Evolutionary conservation across 805 yeast species (phyloP).

Genomic region (Starmera caribaea): DNA sequence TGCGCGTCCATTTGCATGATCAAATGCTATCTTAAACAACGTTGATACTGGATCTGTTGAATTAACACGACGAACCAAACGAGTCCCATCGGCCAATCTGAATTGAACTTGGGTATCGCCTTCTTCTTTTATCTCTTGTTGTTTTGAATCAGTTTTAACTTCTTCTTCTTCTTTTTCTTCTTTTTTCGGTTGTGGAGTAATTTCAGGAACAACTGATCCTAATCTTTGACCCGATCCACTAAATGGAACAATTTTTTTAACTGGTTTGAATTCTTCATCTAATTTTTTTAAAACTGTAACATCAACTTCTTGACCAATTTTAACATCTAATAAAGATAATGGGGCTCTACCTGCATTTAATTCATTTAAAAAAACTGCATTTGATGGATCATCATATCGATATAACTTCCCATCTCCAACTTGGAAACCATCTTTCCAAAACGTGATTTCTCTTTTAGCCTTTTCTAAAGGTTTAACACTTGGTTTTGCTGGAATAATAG

Average conservation of each 20-base stretch:
- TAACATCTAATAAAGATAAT: constrained; percentile 66
- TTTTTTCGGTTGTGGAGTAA: constrained; percentile 11
- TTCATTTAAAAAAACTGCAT: constrained; percentile 66
- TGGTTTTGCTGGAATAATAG: constrained; percentile 27
- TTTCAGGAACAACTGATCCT: constrained; percentile 82
- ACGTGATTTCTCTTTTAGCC: constrained; percentile 75
- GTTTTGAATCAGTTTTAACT: constrained; percentile 15
- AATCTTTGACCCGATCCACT: constrained; percentile 74
- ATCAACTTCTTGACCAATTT: constrained; percentile 88
- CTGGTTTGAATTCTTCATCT: constrained; percentile 74
- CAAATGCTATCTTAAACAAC: constrained; percentile 55
- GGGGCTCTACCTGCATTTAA: constrained; percentile 91
- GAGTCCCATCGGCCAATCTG: constrained; percentile 74
- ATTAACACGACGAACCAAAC: constrained; percentile 54
- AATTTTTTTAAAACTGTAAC: constrained; percentile 74
- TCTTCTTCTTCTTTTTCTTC: constrained; percentile 9
- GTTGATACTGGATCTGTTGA: constrained; percentile 54
- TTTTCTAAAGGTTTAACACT: constrained; percentile 26
- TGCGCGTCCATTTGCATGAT: constrained; percentile 28
- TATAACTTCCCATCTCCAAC: constrained; percentile 85
- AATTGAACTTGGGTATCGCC: constrained; percentile 78
- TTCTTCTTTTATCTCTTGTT: constrained; percentile 14
- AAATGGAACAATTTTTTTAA: constrained; percentile 61
- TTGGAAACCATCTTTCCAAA: constrained; percentile 95
- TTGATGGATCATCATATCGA: constrained; percentile 89